These are phyloP conservation scores for Dovyalis caffra DNA, from an alignment of 345 rosid genomes.

Conservation along the genomic window DNA sequence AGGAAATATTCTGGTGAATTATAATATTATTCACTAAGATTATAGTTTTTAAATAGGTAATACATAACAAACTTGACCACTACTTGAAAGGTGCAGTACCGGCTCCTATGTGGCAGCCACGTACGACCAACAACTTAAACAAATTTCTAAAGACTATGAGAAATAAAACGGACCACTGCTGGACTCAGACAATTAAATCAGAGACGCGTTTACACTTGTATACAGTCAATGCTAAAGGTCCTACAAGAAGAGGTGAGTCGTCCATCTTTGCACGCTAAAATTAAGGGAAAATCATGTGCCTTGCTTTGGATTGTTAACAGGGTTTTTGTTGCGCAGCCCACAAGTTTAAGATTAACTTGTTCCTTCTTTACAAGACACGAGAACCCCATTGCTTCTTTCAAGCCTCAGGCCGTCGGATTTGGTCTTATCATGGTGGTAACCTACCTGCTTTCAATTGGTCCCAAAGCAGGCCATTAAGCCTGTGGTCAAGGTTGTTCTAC, in stretches of 20 bases:
- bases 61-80: too few species aligned
- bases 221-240: too few species aligned
- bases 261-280: not conserved
- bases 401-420: not conserved
- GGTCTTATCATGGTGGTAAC: not conserved
- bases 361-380: not conserved
- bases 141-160: too few species aligned
- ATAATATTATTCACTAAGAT: too few species aligned
- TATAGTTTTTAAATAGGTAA: too few species aligned
- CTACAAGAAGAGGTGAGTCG: not conserved
- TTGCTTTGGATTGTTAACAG: not conserved
- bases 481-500: not conserved
- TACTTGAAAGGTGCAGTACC: too few species aligned
- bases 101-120: too few species aligned
- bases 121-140: too few species aligned
- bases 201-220: too few species aligned
- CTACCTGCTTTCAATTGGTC: not conserved
- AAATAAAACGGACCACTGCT: too few species aligned
- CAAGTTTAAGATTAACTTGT: not conserved
- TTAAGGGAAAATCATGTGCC: not conserved
- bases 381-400: not conserved
- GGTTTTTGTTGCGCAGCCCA: not conserved
- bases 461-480: not conserved
- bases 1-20: too few species aligned
- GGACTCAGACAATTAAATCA: too few species aligned